Conservation (phyloP, 2,329 filamentous ascomycete species). For the Ophiostoma australiae region DNA sequence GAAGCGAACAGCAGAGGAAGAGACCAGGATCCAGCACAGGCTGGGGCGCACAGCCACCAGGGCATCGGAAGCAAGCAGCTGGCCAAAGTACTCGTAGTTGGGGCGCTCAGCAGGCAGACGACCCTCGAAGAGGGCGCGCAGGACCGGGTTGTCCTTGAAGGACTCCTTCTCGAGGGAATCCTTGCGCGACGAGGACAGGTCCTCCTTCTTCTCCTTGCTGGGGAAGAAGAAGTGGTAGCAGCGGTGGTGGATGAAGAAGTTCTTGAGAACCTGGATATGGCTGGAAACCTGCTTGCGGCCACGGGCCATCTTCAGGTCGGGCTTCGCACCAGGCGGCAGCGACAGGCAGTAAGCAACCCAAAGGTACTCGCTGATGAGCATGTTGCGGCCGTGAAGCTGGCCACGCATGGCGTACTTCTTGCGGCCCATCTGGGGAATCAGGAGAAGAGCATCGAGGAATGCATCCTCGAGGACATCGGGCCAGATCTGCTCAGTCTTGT, state of each 20-base stretch:
- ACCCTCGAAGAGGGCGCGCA: slow-evolving; percentile 55
- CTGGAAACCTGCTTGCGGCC: slow-evolving; percentile 63
- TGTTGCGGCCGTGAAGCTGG: slow-evolving; percentile 62
- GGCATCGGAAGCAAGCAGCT: slow-evolving; percentile 51
- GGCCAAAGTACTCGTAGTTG: slow-evolving; percentile 58
- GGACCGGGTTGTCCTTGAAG: slow-evolving; percentile 61
- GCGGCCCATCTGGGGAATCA: slow-evolving; percentile 62
- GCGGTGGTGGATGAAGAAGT: slow-evolving; percentile 57
- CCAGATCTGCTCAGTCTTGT: slow-evolving; percentile 58
- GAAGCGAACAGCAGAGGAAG: slow-evolving; percentile 48
- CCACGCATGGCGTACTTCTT: slow-evolving; percentile 62
- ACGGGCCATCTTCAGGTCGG: slow-evolving; percentile 43
- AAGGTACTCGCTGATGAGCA: slow-evolving; percentile 65
- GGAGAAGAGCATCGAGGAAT: slow-evolving; percentile 61
- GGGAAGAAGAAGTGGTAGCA: slow-evolving; percentile 60
- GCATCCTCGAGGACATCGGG: slow-evolving; percentile 59
- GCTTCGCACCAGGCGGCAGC: slow-evolving; percentile 44
- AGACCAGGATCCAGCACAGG: slow-evolving; percentile 56
- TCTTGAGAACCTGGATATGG: slow-evolving; percentile 66
- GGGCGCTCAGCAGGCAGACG: slow-evolving; percentile 54
- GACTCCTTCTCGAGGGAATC: slow-evolving; percentile 45
- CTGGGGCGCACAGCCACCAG: slow-evolving; percentile 52
- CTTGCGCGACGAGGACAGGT: slow-evolving; percentile 33
- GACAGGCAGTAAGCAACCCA: slow-evolving; percentile 49
- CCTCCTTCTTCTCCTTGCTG: slow-evolving; percentile 51